Conservation (phyloP, 805 yeast species). For the Wickerhamomyces chaumierensis region DNA sequence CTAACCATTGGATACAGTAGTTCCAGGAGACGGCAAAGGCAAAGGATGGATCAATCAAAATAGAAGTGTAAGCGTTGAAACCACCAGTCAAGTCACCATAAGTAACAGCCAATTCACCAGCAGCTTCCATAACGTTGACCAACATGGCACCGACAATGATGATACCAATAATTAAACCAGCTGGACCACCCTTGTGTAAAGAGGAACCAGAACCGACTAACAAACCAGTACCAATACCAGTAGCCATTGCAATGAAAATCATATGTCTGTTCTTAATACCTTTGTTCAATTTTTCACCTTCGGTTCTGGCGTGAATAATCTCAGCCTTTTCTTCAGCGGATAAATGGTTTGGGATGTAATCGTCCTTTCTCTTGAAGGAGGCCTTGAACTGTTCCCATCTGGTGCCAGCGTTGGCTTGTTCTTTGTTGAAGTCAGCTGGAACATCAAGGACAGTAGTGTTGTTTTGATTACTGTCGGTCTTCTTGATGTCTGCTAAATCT, state of each 20-base stretch:
- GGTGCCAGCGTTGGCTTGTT: slow-evolving; percentile 1
- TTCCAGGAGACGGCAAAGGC: slow-evolving; percentile 56
- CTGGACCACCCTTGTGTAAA: slow-evolving; percentile 54
- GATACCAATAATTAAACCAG: slow-evolving; percentile 45
- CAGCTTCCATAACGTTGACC: slow-evolving; percentile 45
- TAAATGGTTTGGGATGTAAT: slow-evolving; percentile 26
- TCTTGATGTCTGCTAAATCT: slow-evolving; percentile 4
- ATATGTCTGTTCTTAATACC: slow-evolving; percentile 41
- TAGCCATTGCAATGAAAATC: slow-evolving; percentile 66
- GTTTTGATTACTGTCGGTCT: slow-evolving; percentile 11
- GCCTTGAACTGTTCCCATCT: slow-evolving; percentile 21
- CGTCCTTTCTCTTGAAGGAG: slow-evolving; percentile 22
- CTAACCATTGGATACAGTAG: slow-evolving; percentile 44
- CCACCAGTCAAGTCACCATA: slow-evolving; percentile 28
- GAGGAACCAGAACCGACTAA: slow-evolving; percentile 60
- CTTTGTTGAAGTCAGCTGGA: slow-evolving; percentile 10
- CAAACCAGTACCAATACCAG: slow-evolving; percentile 68
- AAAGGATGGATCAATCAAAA: slow-evolving; percentile 37
- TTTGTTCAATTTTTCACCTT: slow-evolving; percentile 25
- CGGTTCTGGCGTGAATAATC: slow-evolving; percentile 10
- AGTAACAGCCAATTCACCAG: slow-evolving; percentile 40
- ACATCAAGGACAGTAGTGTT: slow-evolving; percentile 13
- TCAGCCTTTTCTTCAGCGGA: slow-evolving; percentile 29
- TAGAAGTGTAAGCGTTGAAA: slow-evolving; percentile 26
- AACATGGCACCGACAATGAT: slow-evolving; percentile 50